A percentile compares a stretch with the other conserved stretches of the same genome.
Conservation (phyloP, 148 eudicot species). For the Rhododendron henanense region DNA sequence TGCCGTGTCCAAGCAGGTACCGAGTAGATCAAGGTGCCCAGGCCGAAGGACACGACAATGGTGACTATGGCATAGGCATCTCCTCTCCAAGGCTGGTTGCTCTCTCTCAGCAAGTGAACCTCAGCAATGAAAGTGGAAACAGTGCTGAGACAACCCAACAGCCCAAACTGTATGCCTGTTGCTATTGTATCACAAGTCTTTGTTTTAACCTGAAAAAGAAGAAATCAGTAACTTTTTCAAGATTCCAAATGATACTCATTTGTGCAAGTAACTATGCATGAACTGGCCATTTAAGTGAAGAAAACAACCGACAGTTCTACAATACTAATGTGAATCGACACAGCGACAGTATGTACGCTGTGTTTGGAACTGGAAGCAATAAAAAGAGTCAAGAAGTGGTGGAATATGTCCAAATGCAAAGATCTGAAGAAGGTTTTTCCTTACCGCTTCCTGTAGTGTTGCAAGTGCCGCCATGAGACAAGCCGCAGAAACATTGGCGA, state of each 20-base stretch:
- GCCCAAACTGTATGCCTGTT: slow-evolving; percentile 65
- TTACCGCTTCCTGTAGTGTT: slow-evolving; percentile 50
- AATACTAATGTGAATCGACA: not conserved
- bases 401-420: not conserved
- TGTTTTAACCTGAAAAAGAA: slow-evolving; percentile 40
- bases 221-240: not conserved
- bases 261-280: not conserved
- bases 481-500: slow-evolving; percentile 82
- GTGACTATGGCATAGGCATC: slow-evolving; percentile 66
- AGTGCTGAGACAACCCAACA: slow-evolving; percentile 82
- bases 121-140: slow-evolving; percentile 93
- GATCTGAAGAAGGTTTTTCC: not conserved
- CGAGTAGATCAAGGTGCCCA: slow-evolving; percentile 82
- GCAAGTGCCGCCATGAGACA: slow-evolving; percentile 88
- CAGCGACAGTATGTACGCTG: not conserved
- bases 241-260: not conserved
- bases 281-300: not conserved
- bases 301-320: not conserved
- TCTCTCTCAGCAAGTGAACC: slow-evolving; percentile 59
- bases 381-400: not conserved
- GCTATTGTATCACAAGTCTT: slow-evolving; percentile 47
- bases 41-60: slow-evolving; percentile 41
- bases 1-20: slow-evolving; percentile 65
- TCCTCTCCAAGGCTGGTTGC: slow-evolving; percentile 67
- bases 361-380: not conserved